These are phyloP conservation scores for Cucurbita argyrosperma DNA, from an alignment of 306 rosid genomes.

Conservation along the genomic window DNA sequence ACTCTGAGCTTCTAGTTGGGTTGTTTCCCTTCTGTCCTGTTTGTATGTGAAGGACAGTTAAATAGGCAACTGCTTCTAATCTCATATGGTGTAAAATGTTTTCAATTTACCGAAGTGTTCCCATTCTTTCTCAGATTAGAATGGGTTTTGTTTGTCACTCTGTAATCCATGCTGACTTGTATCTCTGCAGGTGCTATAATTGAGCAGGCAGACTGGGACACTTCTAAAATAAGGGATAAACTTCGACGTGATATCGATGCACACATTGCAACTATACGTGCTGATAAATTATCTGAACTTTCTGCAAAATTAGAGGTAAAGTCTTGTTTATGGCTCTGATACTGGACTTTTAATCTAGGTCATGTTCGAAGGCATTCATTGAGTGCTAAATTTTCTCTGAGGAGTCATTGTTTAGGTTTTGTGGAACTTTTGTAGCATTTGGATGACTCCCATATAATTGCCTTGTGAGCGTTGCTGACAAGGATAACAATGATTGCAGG, in stretches of 20 bases:
- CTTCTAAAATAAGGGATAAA: conserved; percentile 73
- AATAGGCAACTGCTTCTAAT: not conserved
- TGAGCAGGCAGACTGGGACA: conserved; percentile 70
- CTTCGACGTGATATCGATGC: conserved; percentile 78
- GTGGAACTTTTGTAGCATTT: not conserved
- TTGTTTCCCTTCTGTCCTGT: not conserved
- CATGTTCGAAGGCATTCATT: not conserved
- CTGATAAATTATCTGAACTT: conserved; percentile 66
- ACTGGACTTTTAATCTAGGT: not conserved
- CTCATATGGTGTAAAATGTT: not conserved
- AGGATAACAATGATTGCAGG: conserved; percentile 34
- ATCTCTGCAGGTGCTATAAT: conserved; percentile 62
- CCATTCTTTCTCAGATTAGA: not conserved
- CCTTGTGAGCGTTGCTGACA: conserved; percentile 18
- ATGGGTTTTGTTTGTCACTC: not conserved
- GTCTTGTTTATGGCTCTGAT: not conserved
- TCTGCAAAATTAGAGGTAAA: conserved; percentile 54
- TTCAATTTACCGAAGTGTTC: not conserved
- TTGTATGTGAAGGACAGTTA: not conserved
- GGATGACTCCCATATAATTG: not conserved
- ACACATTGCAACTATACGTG: conserved; percentile 52
- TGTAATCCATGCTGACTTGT: conserved; percentile 16
- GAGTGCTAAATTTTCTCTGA: not conserved
- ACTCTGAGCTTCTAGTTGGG: not conserved
- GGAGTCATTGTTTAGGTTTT: not conserved